These are phyloP conservation scores for Phaeodactylum tricornutum DNA, from an alignment of 108 stramenopile species.

Conservation along the genomic window DNA sequence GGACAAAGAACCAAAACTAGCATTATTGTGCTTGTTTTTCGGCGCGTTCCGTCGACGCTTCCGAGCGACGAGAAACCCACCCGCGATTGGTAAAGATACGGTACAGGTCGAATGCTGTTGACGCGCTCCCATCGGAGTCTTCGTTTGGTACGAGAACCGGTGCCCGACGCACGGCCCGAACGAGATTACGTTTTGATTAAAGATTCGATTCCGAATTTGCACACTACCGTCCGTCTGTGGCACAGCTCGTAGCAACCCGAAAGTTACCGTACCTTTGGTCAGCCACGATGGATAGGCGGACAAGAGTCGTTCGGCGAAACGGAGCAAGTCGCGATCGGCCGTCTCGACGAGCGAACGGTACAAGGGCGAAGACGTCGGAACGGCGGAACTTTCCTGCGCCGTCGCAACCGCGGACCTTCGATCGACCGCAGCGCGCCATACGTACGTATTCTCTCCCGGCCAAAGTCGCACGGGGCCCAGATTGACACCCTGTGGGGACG, in stretches of 20 bases:
- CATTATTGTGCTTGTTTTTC: constrained; percentile 1
- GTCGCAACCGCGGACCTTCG: background rate
- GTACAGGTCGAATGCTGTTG: background rate
- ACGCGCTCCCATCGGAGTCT: no score
- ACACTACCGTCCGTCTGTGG: background rate
- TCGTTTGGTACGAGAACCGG: background rate
- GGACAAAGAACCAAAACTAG: background rate
- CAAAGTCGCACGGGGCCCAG: background rate
- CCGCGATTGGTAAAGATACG: background rate
- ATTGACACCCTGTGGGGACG: no score
- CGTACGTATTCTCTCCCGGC: background rate
- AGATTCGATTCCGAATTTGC: background rate
- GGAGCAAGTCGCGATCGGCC: background rate
- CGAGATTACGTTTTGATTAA: background rate
- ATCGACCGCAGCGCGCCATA: background rate
- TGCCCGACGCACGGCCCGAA: background rate
- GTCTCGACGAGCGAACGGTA: background rate
- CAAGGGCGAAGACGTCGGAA: background rate
- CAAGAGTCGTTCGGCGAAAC: background rate
- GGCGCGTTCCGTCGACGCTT: background rate
- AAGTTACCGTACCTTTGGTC: background rate
- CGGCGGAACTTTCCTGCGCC: background rate
- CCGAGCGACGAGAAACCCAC: background rate
- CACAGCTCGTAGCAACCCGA: background rate
- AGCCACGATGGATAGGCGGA: background rate